Conservation (phyloP, 192 early-diverging fungal genomes). For the Coemansia furcata region DNA sequence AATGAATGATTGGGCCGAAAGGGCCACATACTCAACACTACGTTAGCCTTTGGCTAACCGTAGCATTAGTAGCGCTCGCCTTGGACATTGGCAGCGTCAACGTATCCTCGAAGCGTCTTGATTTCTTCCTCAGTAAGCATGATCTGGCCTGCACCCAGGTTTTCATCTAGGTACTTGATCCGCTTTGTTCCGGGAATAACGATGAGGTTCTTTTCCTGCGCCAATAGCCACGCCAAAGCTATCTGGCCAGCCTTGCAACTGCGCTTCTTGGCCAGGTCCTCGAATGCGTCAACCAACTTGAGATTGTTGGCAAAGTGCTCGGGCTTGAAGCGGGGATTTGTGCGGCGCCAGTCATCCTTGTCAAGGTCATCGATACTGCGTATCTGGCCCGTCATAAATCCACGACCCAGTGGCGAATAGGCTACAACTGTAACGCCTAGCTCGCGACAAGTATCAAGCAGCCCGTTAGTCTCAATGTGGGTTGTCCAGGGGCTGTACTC, state of each 20-base stretch:
- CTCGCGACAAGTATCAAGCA: conserved; percentile 69
- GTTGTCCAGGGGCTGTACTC: conserved; percentile 58
- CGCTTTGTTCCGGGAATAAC: conserved; percentile 62
- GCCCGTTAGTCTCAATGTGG: conserved; percentile 63
- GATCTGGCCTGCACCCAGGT: conserved; percentile 33
- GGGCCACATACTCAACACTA: no score
- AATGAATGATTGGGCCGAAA: no score
- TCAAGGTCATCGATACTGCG: conserved; percentile 55
- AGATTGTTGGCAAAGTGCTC: conserved; percentile 63
- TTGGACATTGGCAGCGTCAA: conserved; percentile 29
- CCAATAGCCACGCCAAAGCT: conserved; percentile 64
- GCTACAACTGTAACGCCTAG: conserved; percentile 72
- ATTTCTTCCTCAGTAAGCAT: conserved; percentile 32
- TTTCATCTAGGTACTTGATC: conserved; percentile 51
- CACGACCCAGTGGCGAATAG: conserved; percentile 70
- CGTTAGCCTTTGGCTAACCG: no score
- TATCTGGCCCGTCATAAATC: conserved; percentile 67
- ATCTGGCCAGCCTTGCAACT: conserved; percentile 55
- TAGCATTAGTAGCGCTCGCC: conserved; percentile 33
- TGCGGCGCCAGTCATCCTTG: conserved; percentile 54
- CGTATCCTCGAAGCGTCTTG: conserved; percentile 16
- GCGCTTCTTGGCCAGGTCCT: conserved; percentile 55
- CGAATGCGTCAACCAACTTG: conserved; percentile 56
- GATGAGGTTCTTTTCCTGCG: conserved; percentile 52
- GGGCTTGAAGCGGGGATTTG: conserved; percentile 57